phyloP scores from a whole-genome alignment of 2,329 filamentous ascomycete genomes.

The Fusarium sp. region DNA sequence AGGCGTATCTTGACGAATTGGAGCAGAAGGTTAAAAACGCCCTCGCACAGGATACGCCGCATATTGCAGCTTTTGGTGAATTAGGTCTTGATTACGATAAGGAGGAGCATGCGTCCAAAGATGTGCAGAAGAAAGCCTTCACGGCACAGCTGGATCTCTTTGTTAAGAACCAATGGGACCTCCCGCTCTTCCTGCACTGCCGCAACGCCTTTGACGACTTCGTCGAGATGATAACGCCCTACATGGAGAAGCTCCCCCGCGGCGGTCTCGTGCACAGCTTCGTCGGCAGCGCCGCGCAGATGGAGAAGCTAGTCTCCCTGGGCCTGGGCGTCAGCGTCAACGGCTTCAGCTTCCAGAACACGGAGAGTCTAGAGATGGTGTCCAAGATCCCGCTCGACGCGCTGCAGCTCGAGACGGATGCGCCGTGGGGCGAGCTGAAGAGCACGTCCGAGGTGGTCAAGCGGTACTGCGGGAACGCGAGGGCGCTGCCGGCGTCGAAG shows the following conservation, averaged over 20 bases:
- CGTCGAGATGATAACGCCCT: slow-evolving; percentile 56
- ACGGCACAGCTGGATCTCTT: slow-evolving; percentile 47
- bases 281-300: slow-evolving; percentile 42
- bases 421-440: slow-evolving; percentile 49
- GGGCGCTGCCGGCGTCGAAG: slow-evolving; percentile 56
- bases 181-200: slow-evolving; percentile 47
- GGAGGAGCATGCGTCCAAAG: slow-evolving; percentile 58
- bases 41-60: slow-evolving; percentile 43
- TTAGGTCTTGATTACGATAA: slow-evolving; percentile 65
- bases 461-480: slow-evolving; percentile 57
- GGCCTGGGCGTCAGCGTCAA: slow-evolving; percentile 57
- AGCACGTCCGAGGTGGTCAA: slow-evolving; percentile 51
- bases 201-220: slow-evolving; percentile 49
- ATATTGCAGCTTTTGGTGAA: slow-evolving; percentile 63
- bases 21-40: slow-evolving; percentile 45
- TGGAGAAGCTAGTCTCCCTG: slow-evolving; percentile 45
- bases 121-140: slow-evolving; percentile 45
- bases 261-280: slow-evolving; percentile 48
- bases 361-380: slow-evolving; percentile 45
- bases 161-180: slow-evolving; percentile 44
- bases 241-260: slow-evolving; percentile 48
- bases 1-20: slow-evolving; percentile 43
- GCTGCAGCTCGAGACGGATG: slow-evolving; percentile 49
- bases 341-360: slow-evolving; percentile 58
- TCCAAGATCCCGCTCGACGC: slow-evolving; percentile 42